Evolutionary conservation across 2,329 filamentous ascomycete species (phyloP).

Genomic region (Neoscytalidium dimidiatum): DNA sequence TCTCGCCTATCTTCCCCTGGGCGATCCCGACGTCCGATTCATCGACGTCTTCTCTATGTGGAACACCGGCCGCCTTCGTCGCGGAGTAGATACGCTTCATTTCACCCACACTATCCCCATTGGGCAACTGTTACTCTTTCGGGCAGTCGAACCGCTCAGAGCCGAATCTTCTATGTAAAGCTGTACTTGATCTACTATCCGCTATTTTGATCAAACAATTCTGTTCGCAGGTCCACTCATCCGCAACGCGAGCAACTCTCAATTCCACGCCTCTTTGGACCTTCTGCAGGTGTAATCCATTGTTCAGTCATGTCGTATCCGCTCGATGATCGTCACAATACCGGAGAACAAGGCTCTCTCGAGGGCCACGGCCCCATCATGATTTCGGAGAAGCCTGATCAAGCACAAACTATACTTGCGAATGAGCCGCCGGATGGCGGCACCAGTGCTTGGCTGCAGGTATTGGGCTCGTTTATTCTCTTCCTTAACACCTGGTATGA

Average conservation of each 20-base stretch:
- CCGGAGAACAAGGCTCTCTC: neutral
- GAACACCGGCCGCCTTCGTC: neutral
- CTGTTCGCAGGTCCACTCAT: neutral
- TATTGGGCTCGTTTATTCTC: conserved; percentile 49
- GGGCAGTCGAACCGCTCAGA: neutral
- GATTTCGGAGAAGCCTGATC: neutral
- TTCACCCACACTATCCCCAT: no score
- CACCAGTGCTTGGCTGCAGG: conserved; percentile 50
- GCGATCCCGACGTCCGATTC: no score
- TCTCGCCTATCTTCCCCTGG: no score
- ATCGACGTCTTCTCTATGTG: no score
- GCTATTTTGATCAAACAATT: neutral
- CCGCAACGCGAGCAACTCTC: neutral
- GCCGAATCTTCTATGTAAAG: neutral
- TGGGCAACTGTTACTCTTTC: no score
- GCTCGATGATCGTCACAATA: neutral
- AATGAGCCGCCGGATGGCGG: conserved; percentile 45
- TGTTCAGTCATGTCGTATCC: neutral
- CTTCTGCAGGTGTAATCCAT: neutral
- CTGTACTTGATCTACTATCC: no score
- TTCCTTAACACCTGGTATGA: conserved; percentile 52
- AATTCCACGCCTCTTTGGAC: neutral
- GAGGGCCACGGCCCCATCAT: neutral
- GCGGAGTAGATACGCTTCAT: no score
- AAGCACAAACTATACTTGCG: neutral